Base-by-base conservation (phyloP, 352 stramenopile species). In the Peronospora destructor region DNA sequence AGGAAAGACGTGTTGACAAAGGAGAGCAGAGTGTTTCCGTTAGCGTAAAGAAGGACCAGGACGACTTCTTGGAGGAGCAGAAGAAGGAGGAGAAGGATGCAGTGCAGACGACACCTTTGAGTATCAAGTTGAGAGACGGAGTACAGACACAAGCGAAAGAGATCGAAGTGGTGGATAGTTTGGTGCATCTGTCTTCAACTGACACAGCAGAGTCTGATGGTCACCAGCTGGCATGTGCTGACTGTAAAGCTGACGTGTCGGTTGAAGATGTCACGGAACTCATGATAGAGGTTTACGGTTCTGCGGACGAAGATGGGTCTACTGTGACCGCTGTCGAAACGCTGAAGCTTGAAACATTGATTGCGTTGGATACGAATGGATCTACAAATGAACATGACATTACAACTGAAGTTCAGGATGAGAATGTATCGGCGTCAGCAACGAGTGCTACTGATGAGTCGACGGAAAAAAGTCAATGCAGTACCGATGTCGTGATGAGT, bases 21-120 rank as follows among this genome's bases (percentile, higher is more conserved):
- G 32, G 47, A 1, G 64, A 73, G 32, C 67, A 64, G 14, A 78
- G 53, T 37, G 45, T 76, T n/a, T 52, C 66, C 26, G 66, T 81
- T 16, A 67, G 48, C 43, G 32, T 41, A 2, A 59, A 78, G 44
- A 73, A 74, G 36, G 43, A 64, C 3, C 68, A 68, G 30, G 54
- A 54, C 36, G 59, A 71, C 6, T 17, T 35, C 1, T 11, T 64
- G 32, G 49, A 66, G 38, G 59, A 62, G 14, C 41, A 61, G 23
- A 45, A 41, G 4, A 37, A 51, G 40, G 48, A 56, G 5, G 33
- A 37, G 36, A 19, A 23, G 43, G 49, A 19, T 10, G 48, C 45
- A 10, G 45, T 17, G 33, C 56, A 39, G 0, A 37, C 55, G 4
- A 32, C 55, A 12, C 32, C 45, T 4, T 61, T 55, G 8, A 68